Percentiles rank a stretch among this genome's conserved stretches.
Evolutionary conservation across 208 protist species (phyloP).

Genomic region (Trypanosoma brucei): DNA sequence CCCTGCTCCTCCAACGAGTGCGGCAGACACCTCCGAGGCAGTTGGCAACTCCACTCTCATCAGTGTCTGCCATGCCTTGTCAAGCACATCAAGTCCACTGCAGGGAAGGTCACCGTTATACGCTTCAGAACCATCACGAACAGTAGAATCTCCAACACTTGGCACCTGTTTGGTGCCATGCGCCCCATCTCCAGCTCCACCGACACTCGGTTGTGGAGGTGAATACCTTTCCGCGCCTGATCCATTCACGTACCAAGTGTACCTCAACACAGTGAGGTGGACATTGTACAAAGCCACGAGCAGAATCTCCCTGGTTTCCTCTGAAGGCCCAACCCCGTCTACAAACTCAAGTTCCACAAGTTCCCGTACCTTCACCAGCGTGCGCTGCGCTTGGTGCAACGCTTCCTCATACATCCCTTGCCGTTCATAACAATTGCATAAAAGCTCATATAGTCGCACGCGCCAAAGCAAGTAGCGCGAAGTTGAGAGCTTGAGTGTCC

Average conservation of each 20-base stretch:
- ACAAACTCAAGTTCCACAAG: constrained; percentile 69
- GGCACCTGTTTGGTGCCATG: neutral
- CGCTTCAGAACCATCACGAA: neutral
- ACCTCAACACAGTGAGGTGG: constrained; percentile 28
- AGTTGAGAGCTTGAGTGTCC: constrained; percentile 47
- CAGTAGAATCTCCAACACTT: neutral
- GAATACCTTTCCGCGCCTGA: neutral
- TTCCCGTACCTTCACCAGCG: constrained; percentile 40
- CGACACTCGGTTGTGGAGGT: neutral
- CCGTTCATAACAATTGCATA: constrained; percentile 48
- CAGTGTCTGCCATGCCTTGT: constrained; percentile 18
- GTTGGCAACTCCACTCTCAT: constrained; percentile 17
- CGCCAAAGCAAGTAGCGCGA: constrained; percentile 74
- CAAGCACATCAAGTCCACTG: constrained; percentile 18
- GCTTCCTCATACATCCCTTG: constrained; percentile 37
- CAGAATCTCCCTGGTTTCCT: constrained; percentile 31
- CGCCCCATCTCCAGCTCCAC: neutral
- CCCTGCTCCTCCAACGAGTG: neutral
- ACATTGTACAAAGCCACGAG: constrained; percentile 35
- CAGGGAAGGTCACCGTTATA: constrained; percentile 5
- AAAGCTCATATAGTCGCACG: constrained; percentile 56
- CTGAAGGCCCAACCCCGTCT: constrained; percentile 58
- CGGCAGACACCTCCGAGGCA: neutral
- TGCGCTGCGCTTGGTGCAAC: constrained; percentile 36
- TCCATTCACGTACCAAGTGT: constrained; percentile 44